A percentile compares a stretch with the other conserved stretches of the same genome.
These are phyloP conservation scores for Syncephalis plumigaleata DNA, from an alignment of 371 early-diverging fungal genomes.

Conservation along the genomic window DNA sequence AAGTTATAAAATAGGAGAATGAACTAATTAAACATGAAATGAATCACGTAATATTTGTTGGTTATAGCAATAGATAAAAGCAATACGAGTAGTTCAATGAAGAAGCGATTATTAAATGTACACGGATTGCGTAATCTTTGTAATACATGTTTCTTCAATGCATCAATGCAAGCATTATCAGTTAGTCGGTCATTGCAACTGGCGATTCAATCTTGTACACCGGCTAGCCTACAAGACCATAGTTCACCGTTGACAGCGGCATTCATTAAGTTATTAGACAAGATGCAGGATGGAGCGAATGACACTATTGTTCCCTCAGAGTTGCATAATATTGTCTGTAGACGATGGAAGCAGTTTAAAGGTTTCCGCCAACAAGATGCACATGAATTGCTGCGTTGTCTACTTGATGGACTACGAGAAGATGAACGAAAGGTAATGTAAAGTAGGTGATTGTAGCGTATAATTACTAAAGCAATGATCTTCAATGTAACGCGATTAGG, in stretches of 20 bases:
- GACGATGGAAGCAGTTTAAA: conserved; percentile 28
- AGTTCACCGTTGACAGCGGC: conserved; percentile 11
- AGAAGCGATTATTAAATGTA: conserved; percentile 11
- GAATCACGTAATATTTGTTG: too few relatives aligned
- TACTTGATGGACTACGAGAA: conserved; percentile 32
- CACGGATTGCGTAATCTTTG: conserved; percentile 67
- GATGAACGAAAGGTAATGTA: conserved; percentile 21
- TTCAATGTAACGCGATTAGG: neutral
- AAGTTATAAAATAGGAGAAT: too few relatives aligned
- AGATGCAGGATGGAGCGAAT: conserved; percentile 15
- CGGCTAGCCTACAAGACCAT: neutral
- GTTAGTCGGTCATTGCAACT: neutral
- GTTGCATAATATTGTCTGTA: conserved; percentile 24
- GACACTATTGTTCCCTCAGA: conserved; percentile 21
- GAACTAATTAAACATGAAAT: too few relatives aligned
- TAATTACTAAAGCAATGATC: neutral
- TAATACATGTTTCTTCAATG: conserved; percentile 87
- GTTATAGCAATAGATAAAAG: too few relatives aligned
- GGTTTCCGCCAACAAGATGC: conserved; percentile 39
- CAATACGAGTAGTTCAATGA: too few relatives aligned
- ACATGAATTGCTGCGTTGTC: conserved; percentile 39
- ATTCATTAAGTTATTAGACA: conserved; percentile 10
- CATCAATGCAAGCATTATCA: conserved; percentile 37
- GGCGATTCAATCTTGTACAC: neutral
- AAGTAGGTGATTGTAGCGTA: neutral